Percentiles rank a stretch among this genome's conserved stretches.
Evolutionary conservation across 202 grass and related monocot genomes (phyloP).

Genomic region (Digitaria exilis): DNA sequence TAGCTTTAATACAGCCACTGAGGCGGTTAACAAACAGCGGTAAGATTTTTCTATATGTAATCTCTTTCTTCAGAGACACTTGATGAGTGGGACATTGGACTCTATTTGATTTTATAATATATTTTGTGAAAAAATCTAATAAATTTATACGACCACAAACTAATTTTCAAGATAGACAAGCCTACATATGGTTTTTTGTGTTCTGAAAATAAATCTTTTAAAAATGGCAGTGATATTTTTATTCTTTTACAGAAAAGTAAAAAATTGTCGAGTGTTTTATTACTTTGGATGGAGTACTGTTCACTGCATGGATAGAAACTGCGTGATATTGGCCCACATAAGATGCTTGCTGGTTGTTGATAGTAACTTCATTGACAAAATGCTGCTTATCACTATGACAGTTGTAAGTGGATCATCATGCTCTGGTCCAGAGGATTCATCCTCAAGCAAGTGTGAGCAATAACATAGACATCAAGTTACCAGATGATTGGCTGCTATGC

Average conservation of each 20-base stretch:
- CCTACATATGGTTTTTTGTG: no score
- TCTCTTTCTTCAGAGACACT: background rate
- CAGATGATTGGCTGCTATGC: constrained; percentile 5
- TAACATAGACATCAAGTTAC: constrained; percentile 32
- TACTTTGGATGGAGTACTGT: background rate
- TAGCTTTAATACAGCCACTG: background rate
- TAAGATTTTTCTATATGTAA: background rate
- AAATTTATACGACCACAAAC: no score
- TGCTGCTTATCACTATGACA: constrained; percentile 29
- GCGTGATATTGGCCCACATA: background rate
- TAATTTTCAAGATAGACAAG: no score
- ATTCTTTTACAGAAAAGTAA: no score
- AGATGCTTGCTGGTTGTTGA: constrained; percentile 24
- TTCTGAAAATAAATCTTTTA: no score
- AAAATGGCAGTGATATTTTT: no score
- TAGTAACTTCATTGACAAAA: constrained; percentile 38
- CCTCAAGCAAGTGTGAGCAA: constrained; percentile 47
- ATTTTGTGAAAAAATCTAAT: no score
- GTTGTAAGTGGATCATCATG: constrained; percentile 36
- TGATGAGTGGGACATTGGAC: no score
- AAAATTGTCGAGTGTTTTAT: background rate
- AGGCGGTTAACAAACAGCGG: background rate
- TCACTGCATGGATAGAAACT: background rate
- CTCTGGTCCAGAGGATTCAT: constrained; percentile 34
- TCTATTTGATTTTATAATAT: no score